A percentile compares a stretch with the other conserved stretches of the same genome.
phyloP scores from a whole-genome alignment of 2,329 filamentous ascomycete species.

The Lachnellula occidentalis region DNA sequence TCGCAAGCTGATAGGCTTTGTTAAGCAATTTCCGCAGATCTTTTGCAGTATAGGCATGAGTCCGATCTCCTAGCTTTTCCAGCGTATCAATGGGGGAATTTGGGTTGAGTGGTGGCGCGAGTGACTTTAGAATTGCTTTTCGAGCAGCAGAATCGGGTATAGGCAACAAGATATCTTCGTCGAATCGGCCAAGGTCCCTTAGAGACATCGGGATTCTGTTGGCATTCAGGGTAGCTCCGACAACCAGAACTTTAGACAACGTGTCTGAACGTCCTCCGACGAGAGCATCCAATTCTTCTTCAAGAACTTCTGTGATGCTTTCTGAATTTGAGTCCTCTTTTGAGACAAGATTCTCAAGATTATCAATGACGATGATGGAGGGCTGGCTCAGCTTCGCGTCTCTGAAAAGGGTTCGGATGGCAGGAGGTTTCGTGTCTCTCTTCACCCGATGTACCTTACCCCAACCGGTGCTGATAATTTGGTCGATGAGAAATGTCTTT shows the following conservation, averaged over 20 bases:
- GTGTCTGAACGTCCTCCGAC: constrained; percentile 29
- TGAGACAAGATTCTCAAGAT: constrained; percentile 64
- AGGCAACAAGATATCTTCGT: constrained; percentile 64
- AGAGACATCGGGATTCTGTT: constrained; percentile 67
- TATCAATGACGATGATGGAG: constrained; percentile 74
- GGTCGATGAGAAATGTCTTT: constrained; percentile 69
- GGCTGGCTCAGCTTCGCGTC: constrained; percentile 64
- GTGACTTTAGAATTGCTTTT: constrained; percentile 64
- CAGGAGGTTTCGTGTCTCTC: constrained; percentile 48
- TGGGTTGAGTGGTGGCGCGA: constrained; percentile 38
- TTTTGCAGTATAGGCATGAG: constrained; percentile 79
- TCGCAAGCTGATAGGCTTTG: constrained; percentile 40
- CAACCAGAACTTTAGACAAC: constrained; percentile 58
- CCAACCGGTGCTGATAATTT: constrained; percentile 65
- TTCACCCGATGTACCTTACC: constrained; percentile 59
- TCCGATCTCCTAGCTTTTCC: constrained; percentile 61
- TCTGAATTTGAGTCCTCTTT: constrained; percentile 49
- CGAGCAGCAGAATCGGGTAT: constrained; percentile 69
- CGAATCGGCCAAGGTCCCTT: constrained; percentile 59
- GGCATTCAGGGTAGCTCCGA: constrained; percentile 69
- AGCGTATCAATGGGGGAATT: constrained; percentile 49
- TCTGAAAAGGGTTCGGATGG: constrained; percentile 63
- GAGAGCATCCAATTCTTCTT: constrained; percentile 52
- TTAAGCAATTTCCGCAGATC: constrained; percentile 66
- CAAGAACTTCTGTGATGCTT: constrained; percentile 46